These are phyloP conservation scores for Emmonsiellopsis sp. DNA, from an alignment of 2,329 filamentous ascomycete species.

Conservation along the genomic window DNA sequence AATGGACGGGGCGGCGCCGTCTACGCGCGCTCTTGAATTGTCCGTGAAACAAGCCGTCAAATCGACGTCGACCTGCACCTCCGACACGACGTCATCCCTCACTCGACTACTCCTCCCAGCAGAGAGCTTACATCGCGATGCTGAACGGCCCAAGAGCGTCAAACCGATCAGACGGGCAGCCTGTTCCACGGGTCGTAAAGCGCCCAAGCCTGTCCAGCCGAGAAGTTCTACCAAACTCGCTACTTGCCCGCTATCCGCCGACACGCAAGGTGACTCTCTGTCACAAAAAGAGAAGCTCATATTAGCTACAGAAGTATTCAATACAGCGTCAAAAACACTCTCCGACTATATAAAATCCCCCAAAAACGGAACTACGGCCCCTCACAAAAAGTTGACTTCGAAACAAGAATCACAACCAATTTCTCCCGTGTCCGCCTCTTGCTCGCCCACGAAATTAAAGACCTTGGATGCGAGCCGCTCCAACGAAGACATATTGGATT, in stretches of 20 bases:
- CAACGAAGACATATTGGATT: conserved; percentile 5
- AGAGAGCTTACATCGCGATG: conserved; percentile 10
- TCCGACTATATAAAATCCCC: conserved; percentile 27
- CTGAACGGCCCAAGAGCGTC: conserved; percentile 14
- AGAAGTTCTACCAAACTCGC: conserved; percentile 17
- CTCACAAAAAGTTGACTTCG: conserved; percentile 7
- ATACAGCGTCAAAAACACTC: conserved; percentile 33
- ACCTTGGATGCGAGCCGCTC: not conserved
- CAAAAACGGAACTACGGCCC: not conserved
- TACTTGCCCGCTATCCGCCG: conserved; percentile 15
- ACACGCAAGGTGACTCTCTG: conserved; percentile 19
- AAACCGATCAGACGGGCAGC: conserved; percentile 17
- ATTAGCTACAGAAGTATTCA: conserved; percentile 38
- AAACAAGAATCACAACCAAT: conserved; percentile 18
- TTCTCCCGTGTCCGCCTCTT: conserved; percentile 21
- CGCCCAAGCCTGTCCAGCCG: conserved; percentile 17
- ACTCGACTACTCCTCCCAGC: conserved; percentile 27
- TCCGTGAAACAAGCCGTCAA: conserved; percentile 47
- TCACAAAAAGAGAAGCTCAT: conserved; percentile 30
- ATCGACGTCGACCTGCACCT: conserved; percentile 45
- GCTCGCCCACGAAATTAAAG: conserved; percentile 17
- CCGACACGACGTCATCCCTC: conserved; percentile 29
- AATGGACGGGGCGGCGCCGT: not conserved
- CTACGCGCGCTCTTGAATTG: conserved; percentile 22
- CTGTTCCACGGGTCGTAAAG: conserved; percentile 16